phyloP scores from a whole-genome alignment of 2,329 filamentous ascomycete species.

The Aspergillus quadricinctus region DNA sequence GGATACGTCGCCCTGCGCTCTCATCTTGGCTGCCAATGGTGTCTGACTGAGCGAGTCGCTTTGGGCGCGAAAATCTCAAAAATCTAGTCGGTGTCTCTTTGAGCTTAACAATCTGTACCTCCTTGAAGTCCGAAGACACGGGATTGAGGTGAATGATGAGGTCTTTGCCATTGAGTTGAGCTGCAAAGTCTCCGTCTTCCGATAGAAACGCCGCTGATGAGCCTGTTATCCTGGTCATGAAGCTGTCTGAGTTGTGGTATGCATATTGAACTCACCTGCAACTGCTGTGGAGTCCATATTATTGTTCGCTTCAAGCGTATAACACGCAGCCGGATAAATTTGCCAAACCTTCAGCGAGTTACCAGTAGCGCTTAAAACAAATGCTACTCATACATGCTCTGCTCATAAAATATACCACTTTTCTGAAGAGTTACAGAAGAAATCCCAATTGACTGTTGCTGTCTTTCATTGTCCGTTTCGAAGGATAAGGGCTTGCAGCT shows the following conservation, averaged over 20 bases:
- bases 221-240: constrained; percentile 2
- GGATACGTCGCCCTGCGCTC: constrained; percentile 24
- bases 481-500: too few species aligned
- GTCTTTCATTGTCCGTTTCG: not conserved
- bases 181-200: constrained; percentile 27
- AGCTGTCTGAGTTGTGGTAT: not conserved
- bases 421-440: not conserved
- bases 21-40: constrained; percentile 1
- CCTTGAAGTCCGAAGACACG: constrained; percentile 25
- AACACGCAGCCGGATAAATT: not conserved
- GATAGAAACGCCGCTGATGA: constrained; percentile 21
- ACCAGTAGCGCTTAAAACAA: not conserved
- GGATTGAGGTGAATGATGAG: constrained; percentile 29
- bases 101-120: constrained; percentile 27
- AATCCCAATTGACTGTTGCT: not conserved
- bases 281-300: constrained; percentile 29
- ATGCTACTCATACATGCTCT: too few species aligned
- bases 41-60: not conserved
- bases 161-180: constrained; percentile 30
- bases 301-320: constrained; percentile 4
- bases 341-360: not conserved
- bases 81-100: constrained; percentile 30
- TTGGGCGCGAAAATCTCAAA: constrained; percentile 26
- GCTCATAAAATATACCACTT: not conserved
- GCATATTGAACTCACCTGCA: constrained; percentile 18